phyloP scores from a whole-genome alignment of 1,139 yeast genomes.

The Geotrichum carabidarum region DNA sequence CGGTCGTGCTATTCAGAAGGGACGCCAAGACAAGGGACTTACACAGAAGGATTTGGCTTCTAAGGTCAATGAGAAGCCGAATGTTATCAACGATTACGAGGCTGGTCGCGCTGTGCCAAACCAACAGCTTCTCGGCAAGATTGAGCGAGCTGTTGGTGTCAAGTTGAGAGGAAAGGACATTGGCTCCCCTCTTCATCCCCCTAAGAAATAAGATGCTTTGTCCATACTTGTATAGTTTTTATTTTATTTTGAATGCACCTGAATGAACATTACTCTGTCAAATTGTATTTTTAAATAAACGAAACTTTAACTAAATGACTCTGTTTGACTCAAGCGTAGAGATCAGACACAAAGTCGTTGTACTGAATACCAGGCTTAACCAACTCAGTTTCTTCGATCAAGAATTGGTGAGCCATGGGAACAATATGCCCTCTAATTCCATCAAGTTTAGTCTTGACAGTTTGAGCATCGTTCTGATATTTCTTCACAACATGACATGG shows the following conservation, averaged over 20 bases:
- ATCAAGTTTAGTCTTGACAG: constrained; percentile 16
- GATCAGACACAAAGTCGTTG: constrained; percentile 20
- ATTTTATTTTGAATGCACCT: background rate
- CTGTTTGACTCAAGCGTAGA: constrained; percentile 14
- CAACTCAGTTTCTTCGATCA: constrained; percentile 19
- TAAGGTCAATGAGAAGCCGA: constrained; percentile 91
- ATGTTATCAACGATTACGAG: constrained; percentile 91
- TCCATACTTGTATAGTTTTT: background rate
- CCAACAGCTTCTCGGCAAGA: constrained; percentile 86
- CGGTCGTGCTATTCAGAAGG: constrained; percentile 82
- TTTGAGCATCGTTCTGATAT: constrained; percentile 14
- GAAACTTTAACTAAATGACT: background rate
- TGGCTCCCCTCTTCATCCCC: constrained; percentile 81
- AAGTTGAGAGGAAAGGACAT: constrained; percentile 94
- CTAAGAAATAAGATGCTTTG: constrained; percentile 44
- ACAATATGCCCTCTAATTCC: constrained; percentile 18
- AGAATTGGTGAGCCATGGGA: constrained; percentile 22
- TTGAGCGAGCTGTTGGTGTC: constrained; percentile 91
- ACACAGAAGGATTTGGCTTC: constrained; percentile 97
- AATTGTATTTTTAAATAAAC: background rate
- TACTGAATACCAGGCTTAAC: constrained; percentile 21
- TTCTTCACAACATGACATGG: constrained; percentile 18
- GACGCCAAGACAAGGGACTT: constrained; percentile 80
- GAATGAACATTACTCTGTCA: too few species aligned
- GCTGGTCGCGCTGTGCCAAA: constrained; percentile 95